A percentile compares a stretch with the other conserved stretches of the same genome.
phyloP scores from a whole-genome alignment of 202 grass and related monocot species.

The Eragrostis tef region DNA sequence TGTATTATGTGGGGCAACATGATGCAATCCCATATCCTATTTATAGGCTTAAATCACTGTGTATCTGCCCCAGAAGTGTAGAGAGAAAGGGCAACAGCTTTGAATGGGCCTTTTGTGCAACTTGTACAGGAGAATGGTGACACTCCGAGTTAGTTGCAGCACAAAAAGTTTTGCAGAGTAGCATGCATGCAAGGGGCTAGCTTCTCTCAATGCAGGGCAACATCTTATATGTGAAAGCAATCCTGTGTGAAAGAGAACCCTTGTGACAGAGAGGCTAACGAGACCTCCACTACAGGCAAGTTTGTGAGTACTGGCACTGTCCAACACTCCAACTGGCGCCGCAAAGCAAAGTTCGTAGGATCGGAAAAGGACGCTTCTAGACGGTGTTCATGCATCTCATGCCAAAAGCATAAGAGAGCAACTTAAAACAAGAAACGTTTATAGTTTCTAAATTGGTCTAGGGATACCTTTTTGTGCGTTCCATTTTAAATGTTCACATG shows the following conservation, averaged over 20 bases:
- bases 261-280: neutral
- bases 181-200: neutral
- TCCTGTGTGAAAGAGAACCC: slow-evolving; percentile 29
- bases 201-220: slow-evolving; percentile 5
- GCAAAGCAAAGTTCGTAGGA: slow-evolving; percentile 46
- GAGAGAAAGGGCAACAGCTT: slow-evolving; percentile 29
- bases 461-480: slow-evolving; percentile 1
- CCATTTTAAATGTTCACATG: neutral
- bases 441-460: slow-evolving; percentile 6
- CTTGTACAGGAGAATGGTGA: slow-evolving; percentile 3
- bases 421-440: neutral
- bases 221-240: slow-evolving; percentile 31
- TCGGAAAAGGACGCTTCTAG: slow-evolving; percentile 31
- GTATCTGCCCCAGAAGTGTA: slow-evolving; percentile 27
- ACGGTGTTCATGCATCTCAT: slow-evolving; percentile 46
- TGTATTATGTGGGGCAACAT: neutral
- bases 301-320: slow-evolving; percentile 18
- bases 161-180: neutral
- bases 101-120: slow-evolving; percentile 30
- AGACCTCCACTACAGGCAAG: neutral
- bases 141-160: slow-evolving; percentile 22
- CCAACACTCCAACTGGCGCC: slow-evolving; percentile 38
- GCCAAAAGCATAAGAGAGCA: slow-evolving; percentile 42
- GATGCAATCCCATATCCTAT: slow-evolving; percentile 1
- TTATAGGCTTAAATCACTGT: slow-evolving; percentile 45